phyloP scores from a whole-genome alignment of 768 basidiomycete species.

The Crepidotus variabilis region DNA sequence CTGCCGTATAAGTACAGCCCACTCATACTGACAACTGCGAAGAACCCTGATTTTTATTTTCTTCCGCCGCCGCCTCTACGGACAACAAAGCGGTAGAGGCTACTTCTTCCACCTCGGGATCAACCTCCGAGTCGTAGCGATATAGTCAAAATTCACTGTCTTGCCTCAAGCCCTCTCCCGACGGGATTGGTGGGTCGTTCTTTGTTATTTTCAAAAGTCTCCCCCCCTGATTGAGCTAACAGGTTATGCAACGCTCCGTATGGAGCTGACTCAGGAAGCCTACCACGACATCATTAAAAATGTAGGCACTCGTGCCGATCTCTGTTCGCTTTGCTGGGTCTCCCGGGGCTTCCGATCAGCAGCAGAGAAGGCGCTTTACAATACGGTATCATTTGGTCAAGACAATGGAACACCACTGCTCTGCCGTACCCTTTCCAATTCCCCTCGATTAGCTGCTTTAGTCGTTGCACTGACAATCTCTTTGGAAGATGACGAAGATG shows the following conservation, averaged over 20 bases:
- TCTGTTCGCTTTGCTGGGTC: slow-evolving; percentile 55
- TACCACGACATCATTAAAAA: slow-evolving; percentile 54
- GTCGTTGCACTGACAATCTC: slow-evolving; percentile 55
- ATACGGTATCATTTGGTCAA: slow-evolving; percentile 46
- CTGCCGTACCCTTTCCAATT: slow-evolving; percentile 42
- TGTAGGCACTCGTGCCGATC: slow-evolving; percentile 48
- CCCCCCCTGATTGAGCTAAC: background rate
- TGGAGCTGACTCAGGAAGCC: slow-evolving; percentile 59
- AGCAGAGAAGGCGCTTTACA: slow-evolving; percentile 59
- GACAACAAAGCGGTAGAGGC: too few relatives aligned
- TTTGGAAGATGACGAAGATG: slow-evolving; percentile 24
- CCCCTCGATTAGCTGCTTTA: slow-evolving; percentile 44
- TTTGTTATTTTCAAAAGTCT: too few relatives aligned
- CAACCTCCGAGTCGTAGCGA: too few relatives aligned
- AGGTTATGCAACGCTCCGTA: slow-evolving; percentile 44
- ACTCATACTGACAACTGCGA: too few relatives aligned
- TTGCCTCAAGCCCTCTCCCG: too few relatives aligned
- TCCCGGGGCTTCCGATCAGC: slow-evolving; percentile 50
- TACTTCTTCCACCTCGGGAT: too few relatives aligned
- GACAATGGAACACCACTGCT: slow-evolving; percentile 34
- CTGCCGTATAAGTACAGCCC: background rate
- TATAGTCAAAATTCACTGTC: too few relatives aligned
- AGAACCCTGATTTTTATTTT: too few relatives aligned
- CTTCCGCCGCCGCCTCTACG: too few relatives aligned
- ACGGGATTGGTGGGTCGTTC: too few relatives aligned